These are phyloP conservation scores for Arthrobotrys entomopaga DNA, from an alignment of 2,329 filamentous ascomycete species.

Conservation along the genomic window DNA sequence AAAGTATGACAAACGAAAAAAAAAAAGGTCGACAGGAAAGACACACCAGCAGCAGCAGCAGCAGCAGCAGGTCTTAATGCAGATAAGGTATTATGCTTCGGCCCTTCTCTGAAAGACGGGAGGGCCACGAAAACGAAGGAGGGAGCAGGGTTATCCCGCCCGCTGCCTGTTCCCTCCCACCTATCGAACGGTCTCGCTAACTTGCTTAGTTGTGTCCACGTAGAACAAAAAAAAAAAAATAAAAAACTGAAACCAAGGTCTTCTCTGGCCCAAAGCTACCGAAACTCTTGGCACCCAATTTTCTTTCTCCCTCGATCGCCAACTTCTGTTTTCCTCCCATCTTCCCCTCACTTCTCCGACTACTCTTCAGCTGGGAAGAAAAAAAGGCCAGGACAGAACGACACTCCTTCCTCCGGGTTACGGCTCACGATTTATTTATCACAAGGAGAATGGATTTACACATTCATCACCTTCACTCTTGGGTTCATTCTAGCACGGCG, in stretches of 20 bases:
- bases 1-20: slow-evolving; percentile 19
- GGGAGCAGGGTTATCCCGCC: slow-evolving; percentile 54
- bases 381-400: slow-evolving; percentile 44
- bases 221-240: slow-evolving; percentile 14
- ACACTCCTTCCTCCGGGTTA: slow-evolving; percentile 24
- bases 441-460: slow-evolving; percentile 19
- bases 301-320: slow-evolving; percentile 56
- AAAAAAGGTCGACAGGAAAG: slow-evolving; percentile 1
- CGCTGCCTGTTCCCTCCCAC: slow-evolving; percentile 52
- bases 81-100: slow-evolving; percentile 55
- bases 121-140: slow-evolving; percentile 53
- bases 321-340: slow-evolving; percentile 56
- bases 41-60: too few species aligned
- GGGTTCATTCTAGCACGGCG: slow-evolving; percentile 43
- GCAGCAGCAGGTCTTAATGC: slow-evolving; percentile 27
- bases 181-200: slow-evolving; percentile 54
- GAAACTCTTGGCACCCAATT: slow-evolving; percentile 55
- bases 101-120: slow-evolving; percentile 50
- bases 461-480: slow-evolving; percentile 32
- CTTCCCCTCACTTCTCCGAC: slow-evolving; percentile 55
- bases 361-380: slow-evolving; percentile 36
- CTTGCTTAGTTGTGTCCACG: slow-evolving; percentile 55
- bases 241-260: slow-evolving; percentile 30
- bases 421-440: slow-evolving; percentile 43
- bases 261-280: slow-evolving; percentile 41